These are phyloP conservation scores for Trichoderma cornu-damae DNA, from an alignment of 2,329 filamentous ascomycete genomes.

Conservation along the genomic window DNA sequence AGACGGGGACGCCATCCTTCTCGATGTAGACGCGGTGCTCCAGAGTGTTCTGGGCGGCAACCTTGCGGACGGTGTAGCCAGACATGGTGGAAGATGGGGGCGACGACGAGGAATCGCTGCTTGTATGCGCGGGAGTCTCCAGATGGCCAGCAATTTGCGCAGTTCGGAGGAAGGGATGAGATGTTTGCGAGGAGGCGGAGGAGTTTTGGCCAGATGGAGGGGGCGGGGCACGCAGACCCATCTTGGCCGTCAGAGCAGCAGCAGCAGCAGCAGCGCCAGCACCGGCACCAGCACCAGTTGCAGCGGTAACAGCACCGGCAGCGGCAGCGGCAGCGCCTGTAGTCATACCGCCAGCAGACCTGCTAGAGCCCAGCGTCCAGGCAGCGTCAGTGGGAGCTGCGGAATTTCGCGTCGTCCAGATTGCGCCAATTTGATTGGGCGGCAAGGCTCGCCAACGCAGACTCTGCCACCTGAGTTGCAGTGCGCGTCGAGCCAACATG, in stretches of 20 bases:
- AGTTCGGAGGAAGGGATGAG: constrained; percentile 47
- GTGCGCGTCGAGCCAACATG: constrained; percentile 5
- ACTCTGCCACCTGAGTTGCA: constrained; percentile 15
- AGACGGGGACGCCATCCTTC: constrained; percentile 91
- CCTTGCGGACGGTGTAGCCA: constrained; percentile 74
- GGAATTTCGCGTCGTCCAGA: neutral
- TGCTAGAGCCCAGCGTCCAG: neutral
- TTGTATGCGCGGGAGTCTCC: too few species aligned
- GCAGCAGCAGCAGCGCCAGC: neutral
- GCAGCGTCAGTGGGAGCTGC: neutral
- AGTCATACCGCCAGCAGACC: neutral
- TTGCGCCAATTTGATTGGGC: constrained; percentile 18
- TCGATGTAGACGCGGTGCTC: constrained; percentile 98
- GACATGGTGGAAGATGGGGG: constrained; percentile 44
- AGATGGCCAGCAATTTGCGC: constrained; percentile 53
- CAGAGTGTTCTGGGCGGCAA: constrained; percentile 84
- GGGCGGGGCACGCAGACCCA: constrained; percentile 36
- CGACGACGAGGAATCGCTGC: constrained; percentile 21
- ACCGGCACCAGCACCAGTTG: neutral
- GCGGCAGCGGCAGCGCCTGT: neutral
- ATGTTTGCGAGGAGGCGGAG: constrained; percentile 25
- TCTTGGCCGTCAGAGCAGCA: constrained; percentile 16
- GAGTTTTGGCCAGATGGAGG: constrained; percentile 31
- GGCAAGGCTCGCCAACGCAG: constrained; percentile 14
- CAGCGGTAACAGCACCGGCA: neutral